Percentiles rank a stretch among this genome's conserved stretches.
These are phyloP conservation scores for Sesbania bispinosa DNA, from an alignment of 306 rosid genomes.

Conservation along the genomic window DNA sequence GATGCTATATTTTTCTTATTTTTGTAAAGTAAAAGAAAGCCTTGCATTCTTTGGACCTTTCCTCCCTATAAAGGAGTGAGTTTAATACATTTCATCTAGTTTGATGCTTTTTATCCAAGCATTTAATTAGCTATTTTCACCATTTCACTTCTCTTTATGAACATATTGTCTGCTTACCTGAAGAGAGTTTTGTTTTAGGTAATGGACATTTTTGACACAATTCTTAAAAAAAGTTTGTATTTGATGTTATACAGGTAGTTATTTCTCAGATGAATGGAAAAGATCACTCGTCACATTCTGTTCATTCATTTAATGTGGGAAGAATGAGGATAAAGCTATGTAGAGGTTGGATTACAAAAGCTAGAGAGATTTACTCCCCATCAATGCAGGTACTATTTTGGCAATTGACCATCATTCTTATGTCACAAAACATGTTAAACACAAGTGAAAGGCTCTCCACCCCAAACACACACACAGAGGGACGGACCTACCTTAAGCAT, in stretches of 20 bases:
- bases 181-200: neutral
- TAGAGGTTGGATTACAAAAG: conserved; percentile 97
- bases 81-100: too few relatives aligned
- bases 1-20: too few relatives aligned
- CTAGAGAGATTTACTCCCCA: conserved; percentile 88
- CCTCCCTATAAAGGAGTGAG: too few relatives aligned
- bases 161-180: neutral
- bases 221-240: conserved; percentile 16
- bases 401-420: neutral
- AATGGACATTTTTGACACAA: neutral
- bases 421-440: neutral
- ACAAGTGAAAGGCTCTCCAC: neutral
- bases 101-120: too few relatives aligned
- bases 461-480: neutral
- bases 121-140: too few relatives aligned
- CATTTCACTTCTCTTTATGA: too few relatives aligned
- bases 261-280: conserved; percentile 90
- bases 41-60: too few relatives aligned
- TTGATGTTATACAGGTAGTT: conserved; percentile 53
- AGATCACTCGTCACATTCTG: conserved; percentile 79
- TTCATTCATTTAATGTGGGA: conserved; percentile 83
- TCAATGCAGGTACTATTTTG: conserved; percentile 76
- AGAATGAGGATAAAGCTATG: conserved; percentile 91
- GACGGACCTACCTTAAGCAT: too few relatives aligned
- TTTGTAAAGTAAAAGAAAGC: too few relatives aligned